Evolutionary conservation across 257 asterid genomes (phyloP).

Genomic region (Ballota nigra): DNA sequence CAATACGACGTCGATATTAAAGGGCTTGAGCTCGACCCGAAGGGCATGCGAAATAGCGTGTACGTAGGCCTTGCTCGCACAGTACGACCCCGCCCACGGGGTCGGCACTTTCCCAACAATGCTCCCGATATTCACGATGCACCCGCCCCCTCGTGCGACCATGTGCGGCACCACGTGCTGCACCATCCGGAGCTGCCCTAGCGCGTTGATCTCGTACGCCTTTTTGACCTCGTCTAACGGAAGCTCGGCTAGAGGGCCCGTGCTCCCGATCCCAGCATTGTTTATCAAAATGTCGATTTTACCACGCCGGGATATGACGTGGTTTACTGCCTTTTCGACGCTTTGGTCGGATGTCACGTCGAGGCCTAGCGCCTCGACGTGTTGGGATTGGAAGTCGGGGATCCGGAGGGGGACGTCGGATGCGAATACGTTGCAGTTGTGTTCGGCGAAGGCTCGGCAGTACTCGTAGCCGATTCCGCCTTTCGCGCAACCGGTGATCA

Average conservation of each 20-base stretch:
- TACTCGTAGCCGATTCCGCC: conserved; percentile 86
- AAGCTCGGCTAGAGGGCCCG: conserved; percentile 68
- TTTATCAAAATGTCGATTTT: conserved; percentile 58
- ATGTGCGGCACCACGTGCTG: conserved; percentile 70
- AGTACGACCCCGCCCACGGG: conserved; percentile 83
- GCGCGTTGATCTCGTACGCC: conserved; percentile 57
- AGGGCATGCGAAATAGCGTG: conserved; percentile 53
- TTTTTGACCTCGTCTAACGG: conserved; percentile 43
- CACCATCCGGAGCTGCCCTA: conserved; percentile 59
- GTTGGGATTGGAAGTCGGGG: conserved; percentile 42
- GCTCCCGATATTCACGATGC: conserved; percentile 67
- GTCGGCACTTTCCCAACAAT: conserved; percentile 66
- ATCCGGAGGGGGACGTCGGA: conserved; percentile 42
- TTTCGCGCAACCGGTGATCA: conserved; percentile 74
- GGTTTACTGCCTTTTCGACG: conserved; percentile 37
- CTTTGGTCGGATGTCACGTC: conserved; percentile 66
- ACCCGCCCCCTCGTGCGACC: conserved; percentile 45
- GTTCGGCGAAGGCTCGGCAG: conserved; percentile 71
- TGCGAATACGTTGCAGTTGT: conserved; percentile 58
- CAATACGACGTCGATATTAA: conserved; percentile 45
- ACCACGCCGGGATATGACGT: conserved; percentile 44
- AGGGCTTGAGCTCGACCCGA: conserved; percentile 58
- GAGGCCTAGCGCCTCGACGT: conserved; percentile 53
- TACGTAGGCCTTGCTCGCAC: conserved; percentile 67
- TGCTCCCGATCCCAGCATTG: conserved; percentile 73